phyloP scores from a whole-genome alignment of 129 eudicot species.

The Rutidosis leptorrhynchoides region DNA sequence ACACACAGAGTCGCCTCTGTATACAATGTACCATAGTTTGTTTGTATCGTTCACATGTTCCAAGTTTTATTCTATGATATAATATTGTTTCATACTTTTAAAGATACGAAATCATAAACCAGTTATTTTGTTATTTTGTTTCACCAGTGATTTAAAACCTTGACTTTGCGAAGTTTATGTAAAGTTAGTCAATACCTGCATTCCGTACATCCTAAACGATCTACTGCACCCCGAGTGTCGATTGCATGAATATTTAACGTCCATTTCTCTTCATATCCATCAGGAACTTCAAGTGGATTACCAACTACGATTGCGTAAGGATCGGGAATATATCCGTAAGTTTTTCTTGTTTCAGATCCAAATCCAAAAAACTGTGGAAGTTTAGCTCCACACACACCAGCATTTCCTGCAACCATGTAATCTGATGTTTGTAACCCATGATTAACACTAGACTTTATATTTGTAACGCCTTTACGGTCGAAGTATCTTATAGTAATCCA shows the following conservation, averaged over 20 bases:
- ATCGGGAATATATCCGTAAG: slow-evolving; percentile 60
- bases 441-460: slow-evolving; percentile 8
- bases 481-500: slow-evolving; percentile 54
- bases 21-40: too few species aligned
- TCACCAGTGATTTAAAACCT: too few species aligned
- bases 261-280: slow-evolving; percentile 75
- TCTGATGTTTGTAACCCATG: slow-evolving; percentile 39
- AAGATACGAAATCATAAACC: too few species aligned
- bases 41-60: too few species aligned
- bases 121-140: too few species aligned
- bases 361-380: slow-evolving; percentile 67
- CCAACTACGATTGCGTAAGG: slow-evolving; percentile 90
- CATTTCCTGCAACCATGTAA: slow-evolving; percentile 39
- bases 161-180: neutral
- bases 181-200: slow-evolving; percentile 33
- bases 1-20: too few species aligned
- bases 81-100: too few species aligned
- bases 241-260: slow-evolving; percentile 64
- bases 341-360: slow-evolving; percentile 76
- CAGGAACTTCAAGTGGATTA: slow-evolving; percentile 52
- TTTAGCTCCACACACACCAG: slow-evolving; percentile 46
- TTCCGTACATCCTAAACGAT: slow-evolving; percentile 63
- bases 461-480: slow-evolving; percentile 33
- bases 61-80: too few species aligned
- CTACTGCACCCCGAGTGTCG: slow-evolving; percentile 58